Conservation (phyloP, 345 rosid species). For the Aurinia saxatilis region DNA sequence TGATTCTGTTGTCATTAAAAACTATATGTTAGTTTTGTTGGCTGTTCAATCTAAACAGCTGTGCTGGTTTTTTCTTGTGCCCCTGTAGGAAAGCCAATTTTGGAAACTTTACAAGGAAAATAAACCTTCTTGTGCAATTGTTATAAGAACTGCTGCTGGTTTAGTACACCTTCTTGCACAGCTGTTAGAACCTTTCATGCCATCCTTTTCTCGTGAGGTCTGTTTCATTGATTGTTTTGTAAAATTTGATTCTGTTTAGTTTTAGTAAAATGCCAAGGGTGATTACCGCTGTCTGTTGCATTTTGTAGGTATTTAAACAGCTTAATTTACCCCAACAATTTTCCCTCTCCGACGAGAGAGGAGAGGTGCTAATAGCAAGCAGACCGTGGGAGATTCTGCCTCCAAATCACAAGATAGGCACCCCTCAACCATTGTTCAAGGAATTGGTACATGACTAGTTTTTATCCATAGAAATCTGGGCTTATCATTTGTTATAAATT, state of each 20-base stretch:
- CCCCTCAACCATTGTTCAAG: conserved; percentile 66
- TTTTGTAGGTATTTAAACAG: conserved; percentile 75
- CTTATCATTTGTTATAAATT: background rate
- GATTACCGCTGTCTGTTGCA: conserved; percentile 8
- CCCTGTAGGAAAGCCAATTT: conserved; percentile 63
- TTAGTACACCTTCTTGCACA: conserved; percentile 80
- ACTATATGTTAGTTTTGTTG: background rate
- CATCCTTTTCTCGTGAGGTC: conserved; percentile 91
- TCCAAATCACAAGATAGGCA: conserved; percentile 62
- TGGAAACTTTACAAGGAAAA: conserved; percentile 92
- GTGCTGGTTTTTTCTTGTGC: conserved; percentile 2
- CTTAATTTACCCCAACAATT: conserved; percentile 60
- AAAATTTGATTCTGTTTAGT: background rate
- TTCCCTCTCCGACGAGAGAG: conserved; percentile 63
- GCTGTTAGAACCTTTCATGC: conserved; percentile 89
- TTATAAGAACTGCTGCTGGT: conserved; percentile 76
- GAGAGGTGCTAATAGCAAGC: conserved; percentile 53
- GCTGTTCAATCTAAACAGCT: background rate
- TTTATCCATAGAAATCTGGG: background rate
- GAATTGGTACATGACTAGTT: conserved; percentile 47
- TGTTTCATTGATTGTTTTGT: background rate
- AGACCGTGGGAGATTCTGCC: conserved; percentile 82
- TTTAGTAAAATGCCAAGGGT: background rate
- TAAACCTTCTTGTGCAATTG: conserved; percentile 59
- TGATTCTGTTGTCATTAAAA: conserved; percentile 16